Evolutionary conservation across 192 early-diverging fungal species (phyloP), one percentile per base, ranked within the genome.

Genomic region (Podila horticola): DNA sequence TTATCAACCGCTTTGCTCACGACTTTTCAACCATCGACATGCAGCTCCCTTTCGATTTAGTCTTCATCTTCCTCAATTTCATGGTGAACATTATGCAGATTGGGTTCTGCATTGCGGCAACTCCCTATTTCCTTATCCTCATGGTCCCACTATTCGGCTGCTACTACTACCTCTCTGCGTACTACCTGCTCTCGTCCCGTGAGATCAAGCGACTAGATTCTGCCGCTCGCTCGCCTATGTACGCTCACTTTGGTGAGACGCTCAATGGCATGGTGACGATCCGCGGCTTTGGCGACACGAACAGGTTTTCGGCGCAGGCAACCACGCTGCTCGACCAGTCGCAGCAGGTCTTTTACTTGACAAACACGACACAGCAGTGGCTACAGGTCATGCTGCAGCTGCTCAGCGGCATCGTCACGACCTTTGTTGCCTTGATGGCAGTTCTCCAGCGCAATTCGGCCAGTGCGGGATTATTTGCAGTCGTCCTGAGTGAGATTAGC

Each of bases 131-230:
- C 64, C 58, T 92, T 28, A 26, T 79, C 0, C 67, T 77, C 17
- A 64, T 86, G 61, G 19, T 83, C 5, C 13, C 68, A 5, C 48
- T 86, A 7, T 50, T 38, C 11, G 50, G 65, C 1, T 15, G 87
- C 29, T 94, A 93, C 74, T 72, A 84, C 19, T 49, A 75, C 28
- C 62, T 94, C n/a, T 90, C 86, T n/a, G 31, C 83, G 79, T 67
- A 93, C 88, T 84, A 76, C 92, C 68, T 88, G 64, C 36, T 50
- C 15, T 84, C 89, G 3, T 90, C 91, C 0, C 87, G 95, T 55
- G 95, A 97, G 83, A 84, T 97, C 58, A 95, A 95, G 86, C 88
- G 96, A 15, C 81, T 97, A 20, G 93, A 96, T 74, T 92, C 92
- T 15, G 64, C 64, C 10, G 64, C 64, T 50, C 64, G 64, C 24